Conservation (phyloP, 768 basidiomycete genomes). For the Botryobasidium botryosum region DNA sequence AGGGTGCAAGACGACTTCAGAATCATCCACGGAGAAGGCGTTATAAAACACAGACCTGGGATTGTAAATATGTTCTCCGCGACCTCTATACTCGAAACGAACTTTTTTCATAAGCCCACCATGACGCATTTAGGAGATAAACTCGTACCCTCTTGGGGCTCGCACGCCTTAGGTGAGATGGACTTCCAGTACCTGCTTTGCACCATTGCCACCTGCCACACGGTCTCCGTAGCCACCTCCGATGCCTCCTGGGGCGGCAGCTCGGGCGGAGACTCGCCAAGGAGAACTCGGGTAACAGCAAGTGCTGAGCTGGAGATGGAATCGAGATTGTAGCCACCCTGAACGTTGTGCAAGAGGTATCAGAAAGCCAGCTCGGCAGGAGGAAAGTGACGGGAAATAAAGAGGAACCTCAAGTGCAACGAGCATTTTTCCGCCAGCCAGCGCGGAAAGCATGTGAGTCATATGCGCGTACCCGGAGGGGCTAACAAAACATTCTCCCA, state of each 20-base stretch:
- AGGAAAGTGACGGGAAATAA: background rate
- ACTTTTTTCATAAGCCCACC: background rate
- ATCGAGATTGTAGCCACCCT: conserved; percentile 93
- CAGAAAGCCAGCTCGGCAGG: background rate
- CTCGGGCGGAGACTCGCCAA: conserved; percentile 72
- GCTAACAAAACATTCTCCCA: conserved; percentile 82
- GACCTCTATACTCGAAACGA: conserved; percentile 33
- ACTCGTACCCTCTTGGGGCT: conserved; percentile 56
- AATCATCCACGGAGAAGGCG: background rate
- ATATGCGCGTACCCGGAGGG: conserved; percentile 94
- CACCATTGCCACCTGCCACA: conserved; percentile 72
- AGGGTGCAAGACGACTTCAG: background rate
- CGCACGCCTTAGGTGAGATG: conserved; percentile 64
- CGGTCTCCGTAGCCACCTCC: conserved; percentile 71
- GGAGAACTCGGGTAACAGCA: conserved; percentile 73
- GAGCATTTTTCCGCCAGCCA: conserved; percentile 78
- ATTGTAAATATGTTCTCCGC: conserved; percentile 48
- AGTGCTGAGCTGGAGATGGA: conserved; percentile 76
- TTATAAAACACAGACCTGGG: conserved; percentile 31
- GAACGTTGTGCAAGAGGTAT: background rate
- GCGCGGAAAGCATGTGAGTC: conserved; percentile 87
- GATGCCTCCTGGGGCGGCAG: conserved; percentile 57
- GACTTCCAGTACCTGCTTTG: conserved; percentile 88
- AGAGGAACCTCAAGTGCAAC: conserved; percentile 74
- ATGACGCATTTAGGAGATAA: too few species aligned